Evolutionary conservation across 176 grass and related monocot genomes (phyloP).

Genomic region (Lolium multiflorum): DNA sequence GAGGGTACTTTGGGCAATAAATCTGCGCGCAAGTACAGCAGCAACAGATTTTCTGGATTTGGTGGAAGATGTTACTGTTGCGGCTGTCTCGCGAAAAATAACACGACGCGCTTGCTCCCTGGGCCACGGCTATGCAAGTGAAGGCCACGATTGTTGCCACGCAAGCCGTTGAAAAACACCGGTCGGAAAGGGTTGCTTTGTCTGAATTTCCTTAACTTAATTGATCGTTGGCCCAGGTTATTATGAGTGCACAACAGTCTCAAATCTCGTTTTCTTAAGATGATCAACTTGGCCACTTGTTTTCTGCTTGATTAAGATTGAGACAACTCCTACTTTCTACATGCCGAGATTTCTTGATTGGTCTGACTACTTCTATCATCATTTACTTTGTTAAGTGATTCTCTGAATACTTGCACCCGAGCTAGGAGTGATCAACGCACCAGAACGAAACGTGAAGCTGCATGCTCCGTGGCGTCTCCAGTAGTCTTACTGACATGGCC

Average conservation of each 20-base stretch:
- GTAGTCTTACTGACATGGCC: no score
- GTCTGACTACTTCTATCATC: no score
- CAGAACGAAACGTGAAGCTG: no score
- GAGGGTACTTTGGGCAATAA: conserved; percentile 23
- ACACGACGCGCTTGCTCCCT: neutral
- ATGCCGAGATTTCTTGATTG: no score
- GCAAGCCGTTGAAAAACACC: neutral
- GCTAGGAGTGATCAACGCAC: no score
- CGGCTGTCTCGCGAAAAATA: neutral
- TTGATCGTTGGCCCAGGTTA: neutral
- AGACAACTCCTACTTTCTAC: neutral
- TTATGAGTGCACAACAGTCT: neutral
- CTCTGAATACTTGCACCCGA: no score
- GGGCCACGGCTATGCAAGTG: neutral
- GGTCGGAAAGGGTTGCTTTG: neutral
- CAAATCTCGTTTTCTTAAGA: neutral
- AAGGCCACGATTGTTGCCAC: neutral
- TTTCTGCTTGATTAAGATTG: neutral
- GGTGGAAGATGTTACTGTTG: neutral
- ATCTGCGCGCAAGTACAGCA: conserved; percentile 12
- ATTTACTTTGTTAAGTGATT: no score
- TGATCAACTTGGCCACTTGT: neutral
- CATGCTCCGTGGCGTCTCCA: no score
- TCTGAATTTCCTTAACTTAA: neutral
- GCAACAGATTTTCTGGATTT: conserved; percentile 13